A percentile compares a stretch with the other conserved stretches of the same genome.
phyloP scores from a whole-genome alignment of 2,329 filamentous ascomycete species.

The Botryotinia calthae region DNA sequence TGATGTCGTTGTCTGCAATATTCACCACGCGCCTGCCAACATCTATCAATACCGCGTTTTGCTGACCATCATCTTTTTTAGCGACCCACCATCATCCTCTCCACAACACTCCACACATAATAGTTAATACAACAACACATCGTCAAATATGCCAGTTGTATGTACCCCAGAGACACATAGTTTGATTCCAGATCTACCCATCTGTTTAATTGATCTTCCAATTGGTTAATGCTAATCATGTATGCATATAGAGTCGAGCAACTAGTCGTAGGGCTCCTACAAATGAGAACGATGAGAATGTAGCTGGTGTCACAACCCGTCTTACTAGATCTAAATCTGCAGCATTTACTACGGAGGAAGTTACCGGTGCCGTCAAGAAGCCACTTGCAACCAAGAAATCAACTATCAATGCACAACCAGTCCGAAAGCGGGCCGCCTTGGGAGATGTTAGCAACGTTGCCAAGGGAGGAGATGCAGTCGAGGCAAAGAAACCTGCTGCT shows the following conservation, averaged over 20 bases:
- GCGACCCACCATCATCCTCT: conserved; percentile 22
- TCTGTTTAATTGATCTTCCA: conserved; percentile 5
- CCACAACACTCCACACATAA: conserved; percentile 30
- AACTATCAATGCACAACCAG: conserved; percentile 49
- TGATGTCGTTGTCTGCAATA: conserved; percentile 7
- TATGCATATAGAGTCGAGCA: conserved; percentile 55
- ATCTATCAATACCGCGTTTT: conserved; percentile 32
- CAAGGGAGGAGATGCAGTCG: conserved; percentile 64
- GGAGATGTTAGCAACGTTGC: conserved; percentile 94
- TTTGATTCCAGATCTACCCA: not conserved
- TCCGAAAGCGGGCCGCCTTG: conserved; percentile 77
- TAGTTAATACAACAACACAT: conserved; percentile 38
- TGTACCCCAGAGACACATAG: conserved; percentile 39
- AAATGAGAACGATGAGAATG: conserved; percentile 96
- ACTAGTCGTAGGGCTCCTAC: conserved; percentile 72
- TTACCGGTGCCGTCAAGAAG: conserved; percentile 53
- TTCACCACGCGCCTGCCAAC: conserved; percentile 30
- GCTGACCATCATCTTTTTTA: conserved; percentile 29
- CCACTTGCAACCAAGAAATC: conserved; percentile 70
- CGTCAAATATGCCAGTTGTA: conserved; percentile 53
- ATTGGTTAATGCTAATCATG: conserved; percentile 40
- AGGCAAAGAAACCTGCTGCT: conserved; percentile 70
- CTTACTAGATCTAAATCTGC: conserved; percentile 91
- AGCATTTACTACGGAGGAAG: conserved; percentile 60
- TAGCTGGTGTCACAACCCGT: conserved; percentile 63